Base-by-base conservation (phyloP, 495 filamentous ascomycete genomes). In the Penicillium simplicissimum region DNA sequence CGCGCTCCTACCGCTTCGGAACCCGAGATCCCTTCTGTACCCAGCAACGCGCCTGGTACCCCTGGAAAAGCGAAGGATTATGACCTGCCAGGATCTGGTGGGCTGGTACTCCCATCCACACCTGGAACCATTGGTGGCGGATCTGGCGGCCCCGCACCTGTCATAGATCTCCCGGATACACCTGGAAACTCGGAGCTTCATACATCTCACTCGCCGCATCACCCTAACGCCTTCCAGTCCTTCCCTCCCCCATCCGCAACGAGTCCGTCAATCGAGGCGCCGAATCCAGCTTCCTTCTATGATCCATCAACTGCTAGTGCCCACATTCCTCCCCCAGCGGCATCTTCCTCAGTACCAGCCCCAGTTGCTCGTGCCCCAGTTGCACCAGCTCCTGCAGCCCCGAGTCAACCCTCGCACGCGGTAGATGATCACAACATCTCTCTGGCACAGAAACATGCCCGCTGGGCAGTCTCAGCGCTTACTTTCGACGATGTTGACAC, bases 401-500 rank as follows among this genome's bases (percentile, higher is more conserved):
- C 70, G n/a, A 61, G 57, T 60, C 67, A 67, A 37, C 69, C 68
- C 10, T 57, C 70, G 19, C 71, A 74, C 36, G 43, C 68, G 8
- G 72, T 81, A 0, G 92, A 98, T 70, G 92, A 97, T 68, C 81
- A 85, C 61, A 79, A 90, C 4, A 90, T 97, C 34, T 68, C 83
- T 3, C 81, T 84, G 60, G 95, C 95, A 10, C 92, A 97, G 71
- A 98, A 98, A 67, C 95, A 97, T 78, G 94, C 95, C 0, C 92
- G 89, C 68, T 98, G 93, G 93, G 96, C 95, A 0, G 93, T 98
- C 35, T 98, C 95, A 21, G 95, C 95, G 6, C 76, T 98, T 55
- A 95, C 96, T 70, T 98, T 98, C 74, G 95, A 98, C 68, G 95
- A 98, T 76, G 89, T 96, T 10, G 78, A 87, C 25, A 98, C 96